Percentiles rank a stretch among this genome's conserved stretches.
phyloP scores from a whole-genome alignment of 495 filamentous ascomycete genomes.

The Hypoxylon perforatum region DNA sequence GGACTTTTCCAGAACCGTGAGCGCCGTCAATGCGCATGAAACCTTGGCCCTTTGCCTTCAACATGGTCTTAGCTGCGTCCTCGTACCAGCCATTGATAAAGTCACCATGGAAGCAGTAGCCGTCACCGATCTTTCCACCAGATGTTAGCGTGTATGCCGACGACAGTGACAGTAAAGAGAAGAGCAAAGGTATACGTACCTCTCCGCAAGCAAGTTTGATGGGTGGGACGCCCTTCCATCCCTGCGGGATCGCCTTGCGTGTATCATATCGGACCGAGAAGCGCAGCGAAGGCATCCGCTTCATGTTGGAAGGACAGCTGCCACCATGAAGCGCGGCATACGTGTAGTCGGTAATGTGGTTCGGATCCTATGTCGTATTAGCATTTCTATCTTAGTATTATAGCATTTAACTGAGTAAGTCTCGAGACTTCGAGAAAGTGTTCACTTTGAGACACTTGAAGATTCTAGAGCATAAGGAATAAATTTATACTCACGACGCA shows the following conservation, averaged over 20 bases:
- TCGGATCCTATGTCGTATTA: too few species aligned
- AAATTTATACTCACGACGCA: too few species aligned
- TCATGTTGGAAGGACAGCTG: conserved; percentile 44
- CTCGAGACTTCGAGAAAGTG: too few species aligned
- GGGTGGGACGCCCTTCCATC: conserved; percentile 50
- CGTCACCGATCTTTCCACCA: conserved; percentile 46
- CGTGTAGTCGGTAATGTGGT: conserved; percentile 47
- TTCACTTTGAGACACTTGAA: too few species aligned
- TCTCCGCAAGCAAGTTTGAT: conserved; percentile 50
- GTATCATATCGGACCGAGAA: conserved; percentile 49
- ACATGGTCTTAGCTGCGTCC: conserved; percentile 48
- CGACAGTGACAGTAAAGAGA: conserved; percentile 1
- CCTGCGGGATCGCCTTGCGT: conserved; percentile 41
- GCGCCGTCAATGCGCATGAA: conserved; percentile 52
- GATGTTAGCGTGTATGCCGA: conserved; percentile 2
- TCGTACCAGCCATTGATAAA: conserved; percentile 54
- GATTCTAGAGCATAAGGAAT: too few species aligned
- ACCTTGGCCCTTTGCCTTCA: conserved; percentile 47
- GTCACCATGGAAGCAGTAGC: conserved; percentile 53
- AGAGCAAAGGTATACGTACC: conserved; percentile 31
- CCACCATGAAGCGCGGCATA: conserved; percentile 49
- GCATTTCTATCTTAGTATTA: too few species aligned
- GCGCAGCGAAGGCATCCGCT: conserved; percentile 48
- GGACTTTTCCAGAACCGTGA: conserved; percentile 47
- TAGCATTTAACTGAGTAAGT: too few species aligned